Evolutionary conservation across 345 rosid genomes (phyloP).

Genomic region (Durio zibethinus): DNA sequence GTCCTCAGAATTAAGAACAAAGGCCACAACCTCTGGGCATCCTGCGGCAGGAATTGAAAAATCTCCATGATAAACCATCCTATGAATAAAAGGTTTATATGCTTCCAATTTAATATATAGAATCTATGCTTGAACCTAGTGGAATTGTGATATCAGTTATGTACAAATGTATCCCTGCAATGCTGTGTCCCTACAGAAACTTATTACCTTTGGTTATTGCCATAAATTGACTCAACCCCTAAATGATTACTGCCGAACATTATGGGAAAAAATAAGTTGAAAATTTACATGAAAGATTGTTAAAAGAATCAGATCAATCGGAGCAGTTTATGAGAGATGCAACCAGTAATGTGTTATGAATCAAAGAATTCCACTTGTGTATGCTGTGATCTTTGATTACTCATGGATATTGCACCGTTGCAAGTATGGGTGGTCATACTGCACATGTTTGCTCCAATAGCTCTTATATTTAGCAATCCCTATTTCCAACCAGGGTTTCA

Average conservation of each 20-base stretch:
- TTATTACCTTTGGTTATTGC: conserved; percentile 25
- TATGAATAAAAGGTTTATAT: background rate
- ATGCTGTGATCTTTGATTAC: conserved; percentile 26
- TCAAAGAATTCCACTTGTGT: conserved; percentile 9
- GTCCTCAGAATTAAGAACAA: background rate
- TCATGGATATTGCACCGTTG: conserved; percentile 69
- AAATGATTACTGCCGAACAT: conserved; percentile 17
- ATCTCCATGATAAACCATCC: background rate
- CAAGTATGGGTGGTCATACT: conserved; percentile 44
- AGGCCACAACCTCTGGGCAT: background rate
- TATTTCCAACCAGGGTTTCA: conserved; percentile 95
- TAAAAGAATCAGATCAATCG: conserved; percentile 31
- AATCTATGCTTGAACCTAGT: background rate
- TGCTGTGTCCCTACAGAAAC: background rate
- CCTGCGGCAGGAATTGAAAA: background rate
- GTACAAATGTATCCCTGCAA: conserved; percentile 27
- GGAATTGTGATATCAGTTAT: conserved; percentile 18
- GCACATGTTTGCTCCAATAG: conserved; percentile 68
- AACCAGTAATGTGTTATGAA: conserved; percentile 3
- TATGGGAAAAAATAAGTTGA: conserved; percentile 21
- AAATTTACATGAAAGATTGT: conserved; percentile 36
- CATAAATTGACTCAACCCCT: conserved; percentile 29
- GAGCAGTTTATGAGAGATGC: conserved; percentile 15
- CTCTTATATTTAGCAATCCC: conserved; percentile 66
- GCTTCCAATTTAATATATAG: conserved; percentile 1